Percentiles rank a stretch among this genome's conserved stretches.
These are phyloP conservation scores for Helianthus annuus DNA, from an alignment of 129 eudicot genomes.

Conservation along the genomic window DNA sequence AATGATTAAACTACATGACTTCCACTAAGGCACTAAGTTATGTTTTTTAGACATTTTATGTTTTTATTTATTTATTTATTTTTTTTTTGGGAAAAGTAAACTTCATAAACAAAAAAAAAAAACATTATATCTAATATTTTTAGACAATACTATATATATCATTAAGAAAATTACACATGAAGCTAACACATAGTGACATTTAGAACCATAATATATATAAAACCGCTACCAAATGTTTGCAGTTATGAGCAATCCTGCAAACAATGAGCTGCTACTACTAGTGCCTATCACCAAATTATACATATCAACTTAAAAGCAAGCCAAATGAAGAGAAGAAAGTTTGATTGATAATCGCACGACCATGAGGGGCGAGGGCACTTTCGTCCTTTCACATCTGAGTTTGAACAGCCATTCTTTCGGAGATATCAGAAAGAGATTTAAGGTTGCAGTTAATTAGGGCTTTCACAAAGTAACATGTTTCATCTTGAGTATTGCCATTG, in stretches of 20 bases:
- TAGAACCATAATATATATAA: background rate
- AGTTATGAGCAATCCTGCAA: background rate
- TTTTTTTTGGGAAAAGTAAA: no score
- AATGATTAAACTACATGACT: background rate
- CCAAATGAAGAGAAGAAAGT: background rate
- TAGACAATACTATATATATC: background rate
- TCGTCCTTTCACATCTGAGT: conserved; percentile 13
- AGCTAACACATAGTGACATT: background rate
- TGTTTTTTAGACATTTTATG: background rate
- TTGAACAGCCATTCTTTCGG: conserved; percentile 62
- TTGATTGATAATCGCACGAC: background rate
- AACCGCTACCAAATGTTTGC: conserved; percentile 8
- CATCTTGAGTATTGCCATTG: conserved; percentile 66
- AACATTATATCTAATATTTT: background rate
- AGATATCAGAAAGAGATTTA: conserved; percentile 63
- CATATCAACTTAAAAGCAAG: no score
- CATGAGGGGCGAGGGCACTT: background rate
- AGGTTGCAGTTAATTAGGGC: conserved; percentile 74
- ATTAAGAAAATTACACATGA: background rate
- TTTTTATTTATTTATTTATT: no score
- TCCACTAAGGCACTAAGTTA: background rate
- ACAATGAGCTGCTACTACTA: conserved; percentile 1
- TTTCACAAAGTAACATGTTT: conserved; percentile 70
- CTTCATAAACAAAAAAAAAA: background rate
- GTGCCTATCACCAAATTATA: background rate